A percentile compares a stretch with the other conserved stretches of the same genome.
These are phyloP conservation scores for Trichothecium roseum DNA, from an alignment of 2,329 filamentous ascomycete species.

Conservation along the genomic window DNA sequence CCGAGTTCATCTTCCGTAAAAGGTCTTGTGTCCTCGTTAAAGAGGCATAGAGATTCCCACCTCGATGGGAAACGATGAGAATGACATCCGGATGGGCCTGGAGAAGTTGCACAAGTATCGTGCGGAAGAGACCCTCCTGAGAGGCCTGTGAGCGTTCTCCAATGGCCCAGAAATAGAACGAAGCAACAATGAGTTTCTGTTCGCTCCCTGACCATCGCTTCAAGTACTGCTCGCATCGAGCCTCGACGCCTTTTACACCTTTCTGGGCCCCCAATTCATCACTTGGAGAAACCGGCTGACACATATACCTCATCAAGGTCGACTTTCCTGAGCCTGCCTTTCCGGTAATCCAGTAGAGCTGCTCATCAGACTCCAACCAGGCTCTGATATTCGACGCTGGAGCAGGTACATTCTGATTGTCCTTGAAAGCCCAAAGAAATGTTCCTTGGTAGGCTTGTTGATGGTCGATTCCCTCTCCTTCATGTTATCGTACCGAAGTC, in stretches of 20 bases:
- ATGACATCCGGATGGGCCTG: background rate
- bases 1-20: background rate
- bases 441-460: background rate
- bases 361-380: background rate
- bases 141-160: constrained; percentile 1
- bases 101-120: constrained; percentile 1
- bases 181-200: background rate
- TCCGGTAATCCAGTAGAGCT: constrained; percentile 2
- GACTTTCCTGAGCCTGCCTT: constrained; percentile 4
- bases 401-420: background rate
- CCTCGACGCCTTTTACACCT: background rate
- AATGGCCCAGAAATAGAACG: constrained; percentile 1
- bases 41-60: background rate
- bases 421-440: background rate
- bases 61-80: background rate
- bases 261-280: background rate
- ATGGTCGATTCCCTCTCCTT: too few species aligned
- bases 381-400: background rate
- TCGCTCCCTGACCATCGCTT: too few species aligned
- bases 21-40: background rate
- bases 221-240: too few species aligned
- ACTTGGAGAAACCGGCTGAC: background rate
- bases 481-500: too few species aligned
- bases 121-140: constrained; percentile 1
- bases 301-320: constrained; percentile 3